These are phyloP conservation scores for Leucosporidium creatinivorum DNA, from an alignment of 768 basidiomycete species.

Conservation along the genomic window DNA sequence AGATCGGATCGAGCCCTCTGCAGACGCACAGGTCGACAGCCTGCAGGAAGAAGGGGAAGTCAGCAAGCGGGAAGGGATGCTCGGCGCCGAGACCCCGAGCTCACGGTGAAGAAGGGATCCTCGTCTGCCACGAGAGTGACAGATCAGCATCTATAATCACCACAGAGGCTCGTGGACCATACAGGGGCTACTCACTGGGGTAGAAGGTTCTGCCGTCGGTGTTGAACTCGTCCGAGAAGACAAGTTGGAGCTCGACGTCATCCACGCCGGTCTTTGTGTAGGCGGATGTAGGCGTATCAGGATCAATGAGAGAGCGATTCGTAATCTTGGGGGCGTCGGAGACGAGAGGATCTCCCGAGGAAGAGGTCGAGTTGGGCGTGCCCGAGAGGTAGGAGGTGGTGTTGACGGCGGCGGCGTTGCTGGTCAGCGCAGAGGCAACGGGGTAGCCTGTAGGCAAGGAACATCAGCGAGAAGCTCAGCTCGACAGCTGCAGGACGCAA, in stretches of 20 bases:
- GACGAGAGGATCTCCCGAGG: not conserved
- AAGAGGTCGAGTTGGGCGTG: not conserved
- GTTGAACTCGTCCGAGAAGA: constrained; percentile 74
- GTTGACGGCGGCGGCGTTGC: not conserved
- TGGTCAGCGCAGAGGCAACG: not conserved
- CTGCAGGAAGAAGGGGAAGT: no score
- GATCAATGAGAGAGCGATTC: not conserved
- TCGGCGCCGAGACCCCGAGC: no score
- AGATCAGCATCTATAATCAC: no score
- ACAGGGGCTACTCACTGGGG: constrained; percentile 38
- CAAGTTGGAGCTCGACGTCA: constrained; percentile 64
- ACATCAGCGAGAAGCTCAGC: not conserved
- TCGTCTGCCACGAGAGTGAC: no score
- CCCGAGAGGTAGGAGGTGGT: not conserved
- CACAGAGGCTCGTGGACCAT: no score
- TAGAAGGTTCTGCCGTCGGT: constrained; percentile 62
- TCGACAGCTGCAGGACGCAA: not conserved
- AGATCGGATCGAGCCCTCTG: no score
- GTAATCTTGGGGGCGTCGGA: not conserved
- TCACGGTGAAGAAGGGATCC: no score
- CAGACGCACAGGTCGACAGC: no score
- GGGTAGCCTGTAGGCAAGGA: not conserved
- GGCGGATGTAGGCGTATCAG: constrained; percentile 59
- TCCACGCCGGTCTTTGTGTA: constrained; percentile 61
- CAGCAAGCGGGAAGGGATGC: no score